Base-by-base conservation (phyloP, 208 protist species). In the Leishmania turanica region DNA sequence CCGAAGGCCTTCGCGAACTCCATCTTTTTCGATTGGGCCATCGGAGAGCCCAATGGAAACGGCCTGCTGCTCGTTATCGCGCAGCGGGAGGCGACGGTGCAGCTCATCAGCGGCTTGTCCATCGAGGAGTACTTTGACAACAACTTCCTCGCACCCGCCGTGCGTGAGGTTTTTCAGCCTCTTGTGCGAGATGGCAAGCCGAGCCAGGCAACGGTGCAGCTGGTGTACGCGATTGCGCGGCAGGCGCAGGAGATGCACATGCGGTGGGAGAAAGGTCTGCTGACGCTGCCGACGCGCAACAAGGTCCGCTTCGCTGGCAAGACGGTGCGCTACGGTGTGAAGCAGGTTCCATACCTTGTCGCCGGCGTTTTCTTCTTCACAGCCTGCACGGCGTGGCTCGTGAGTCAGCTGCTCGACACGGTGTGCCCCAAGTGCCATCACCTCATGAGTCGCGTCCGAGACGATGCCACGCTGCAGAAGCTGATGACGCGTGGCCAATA, bases 21-120 rank as follows among this genome's bases (percentile, higher is more conserved):
- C 70, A 93, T 97, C 78, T 95, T 97, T 78, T 95, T 94, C 60
- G 84, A 97, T 81, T 97, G 94, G 94, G 88, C 81, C 15, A 94
- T 97, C 71, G 94, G 94, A 7, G 90, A 94, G 75, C 90, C 90
- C 4, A 62, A 84, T 15, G 94, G 92, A 17, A 97, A 95, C 82
- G 94, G 94, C 0, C 83, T 97, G 76, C 86, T 97, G 62, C 86
- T 97, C 13, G 56, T 97, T 34, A 95, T 97, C 75, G 85, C 92
- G 1, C 94, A 97, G 84, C 89, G 84, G 45, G 94, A 97, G 87
- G 92, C 92, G 15, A 93, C 88, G 7, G 92, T 97, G 64, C 92
- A 96, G 74, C 88, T 97, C 19, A 86, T 97, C 40, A 84, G 89
- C 54, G 94, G 91, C 70, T 86, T 86, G 60, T 88, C 91, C 34